These are phyloP conservation scores for Inga leiocalycina DNA, from an alignment of 306 rosid genomes.

Conservation along the genomic window DNA sequence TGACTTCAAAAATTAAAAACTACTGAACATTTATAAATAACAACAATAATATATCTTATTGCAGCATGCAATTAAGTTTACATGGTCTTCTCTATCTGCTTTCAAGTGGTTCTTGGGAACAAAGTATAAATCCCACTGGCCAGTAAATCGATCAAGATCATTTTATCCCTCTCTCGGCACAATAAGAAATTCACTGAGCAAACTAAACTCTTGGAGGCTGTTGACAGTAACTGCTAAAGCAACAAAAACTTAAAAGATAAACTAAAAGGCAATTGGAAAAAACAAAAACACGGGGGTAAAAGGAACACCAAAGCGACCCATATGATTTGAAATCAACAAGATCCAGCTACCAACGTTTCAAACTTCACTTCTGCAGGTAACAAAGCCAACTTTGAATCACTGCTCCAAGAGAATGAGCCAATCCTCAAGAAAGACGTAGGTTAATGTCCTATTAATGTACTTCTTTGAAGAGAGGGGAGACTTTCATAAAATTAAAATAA, in stretches of 20 bases:
- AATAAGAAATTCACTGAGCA: neutral
- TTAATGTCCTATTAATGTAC: neutral
- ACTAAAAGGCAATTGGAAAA: neutral
- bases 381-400: neutral
- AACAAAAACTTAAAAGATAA: neutral
- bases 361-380: neutral
- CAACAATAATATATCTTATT: neutral
- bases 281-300: neutral
- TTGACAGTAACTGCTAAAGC: neutral
- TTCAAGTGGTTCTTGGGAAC: neutral
- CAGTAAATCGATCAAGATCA: constrained; percentile 19
- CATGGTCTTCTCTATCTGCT: neutral
- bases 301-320: neutral
- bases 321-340: neutral
- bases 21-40: neutral
- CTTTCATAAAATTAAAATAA: neutral
- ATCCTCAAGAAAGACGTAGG: neutral
- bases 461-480: neutral
- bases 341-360: neutral
- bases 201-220: neutral
- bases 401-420: neutral
- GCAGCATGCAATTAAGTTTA: neutral
- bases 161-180: neutral
- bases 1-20: neutral
- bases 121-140: neutral